Base-by-base conservation (phyloP, 345 rosid genomes). In the Eucalyptus guilfoylei region DNA sequence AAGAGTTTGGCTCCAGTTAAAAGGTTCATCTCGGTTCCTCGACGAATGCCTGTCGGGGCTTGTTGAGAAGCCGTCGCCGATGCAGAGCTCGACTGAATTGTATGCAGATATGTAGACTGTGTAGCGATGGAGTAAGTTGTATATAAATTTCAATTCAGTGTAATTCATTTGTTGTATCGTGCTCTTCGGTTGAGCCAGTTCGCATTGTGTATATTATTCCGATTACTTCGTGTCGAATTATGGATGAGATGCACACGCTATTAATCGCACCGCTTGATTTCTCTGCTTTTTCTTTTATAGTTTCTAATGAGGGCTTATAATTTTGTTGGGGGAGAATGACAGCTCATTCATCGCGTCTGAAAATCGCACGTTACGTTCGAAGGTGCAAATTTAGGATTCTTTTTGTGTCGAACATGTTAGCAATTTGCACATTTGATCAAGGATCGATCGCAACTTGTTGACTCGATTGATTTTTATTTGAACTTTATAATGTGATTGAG, bases 1-100 rank as follows among this genome's bases (percentile, higher is more conserved):
- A 91, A 72, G 98, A 97, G 89, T 97, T 96, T 67, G 99, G 99
- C 87, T 95, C 99, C 34, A 94, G 85, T 76, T 76, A 76, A 42
- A 6, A 11, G 14, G 47, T 37, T 76, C 37, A 24, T 37, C 45
- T 76, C 26, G 4, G 45, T 40, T 76, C 83, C 45, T 76, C 3
- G 9, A 37, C 1, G 9, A 76, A 76, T 12, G 2, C 85, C 47
- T 4, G 37, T n/a, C 2, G 76, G 2, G 40, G 76, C 76, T 64
- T 64, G 40, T 21, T 76, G 15, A 76, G 47, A 76, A 76, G 47
- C 47, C 2, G 2, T 37, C 13, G 47, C 85, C 7, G 2, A 40
- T 76, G 85, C 83, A 37, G 83, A 76, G 30, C 85, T 76, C 9
- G 45, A 76, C 83, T 76, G 85, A 23, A 76, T 40, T 4, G 47